phyloP scores from a whole-genome alignment of 163 green algal genomes.

The Smithsoniella earleae region DNA sequence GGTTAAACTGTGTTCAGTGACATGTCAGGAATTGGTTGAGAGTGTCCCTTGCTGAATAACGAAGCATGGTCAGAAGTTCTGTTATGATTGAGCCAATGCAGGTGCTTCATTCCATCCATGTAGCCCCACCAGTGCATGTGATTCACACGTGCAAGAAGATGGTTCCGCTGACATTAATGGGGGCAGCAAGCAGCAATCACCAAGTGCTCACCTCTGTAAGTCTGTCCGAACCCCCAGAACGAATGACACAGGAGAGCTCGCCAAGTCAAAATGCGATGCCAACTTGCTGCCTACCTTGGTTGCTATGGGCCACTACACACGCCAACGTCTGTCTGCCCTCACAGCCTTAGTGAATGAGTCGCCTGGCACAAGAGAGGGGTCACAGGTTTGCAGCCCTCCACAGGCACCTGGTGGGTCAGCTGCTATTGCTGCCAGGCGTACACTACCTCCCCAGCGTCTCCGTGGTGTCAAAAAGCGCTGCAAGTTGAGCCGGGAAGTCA shows the following conservation, averaged over 20 bases:
- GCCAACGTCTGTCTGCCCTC: slow-evolving; percentile 2
- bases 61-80: no score
- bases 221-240: background rate
- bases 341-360: background rate
- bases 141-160: no score
- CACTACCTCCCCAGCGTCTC: no score
- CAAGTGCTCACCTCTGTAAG: background rate
- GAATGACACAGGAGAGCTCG: background rate
- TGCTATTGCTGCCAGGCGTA: background rate
- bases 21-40: no score
- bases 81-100: no score
- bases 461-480: no score
- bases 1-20: no score
- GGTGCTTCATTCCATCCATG: no score
- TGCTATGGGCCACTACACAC: slow-evolving; percentile 15
- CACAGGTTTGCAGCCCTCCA: background rate
- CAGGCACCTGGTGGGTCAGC: background rate
- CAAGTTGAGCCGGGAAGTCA: no score
- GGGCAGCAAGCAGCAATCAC: background rate
- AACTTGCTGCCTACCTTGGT: background rate
- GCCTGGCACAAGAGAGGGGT: background rate
- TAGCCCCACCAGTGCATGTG: no score
- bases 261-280: background rate
- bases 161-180: no score
- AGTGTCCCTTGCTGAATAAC: no score